Conservation (phyloP, 2,329 filamentous ascomycete genomes). For the Alternaria novae-zelandiae region DNA sequence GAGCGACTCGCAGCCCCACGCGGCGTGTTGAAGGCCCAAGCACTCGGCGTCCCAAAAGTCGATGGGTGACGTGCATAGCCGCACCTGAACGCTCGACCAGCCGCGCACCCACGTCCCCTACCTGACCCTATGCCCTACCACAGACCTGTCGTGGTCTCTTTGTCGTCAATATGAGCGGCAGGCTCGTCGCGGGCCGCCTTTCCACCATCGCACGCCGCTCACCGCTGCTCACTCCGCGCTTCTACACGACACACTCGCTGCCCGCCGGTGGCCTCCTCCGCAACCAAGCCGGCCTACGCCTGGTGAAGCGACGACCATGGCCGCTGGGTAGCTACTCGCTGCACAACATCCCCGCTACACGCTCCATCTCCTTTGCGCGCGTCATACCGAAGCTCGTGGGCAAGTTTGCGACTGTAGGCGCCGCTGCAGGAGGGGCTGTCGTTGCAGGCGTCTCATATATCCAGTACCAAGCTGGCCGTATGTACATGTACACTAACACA, state of each 20-base stretch:
- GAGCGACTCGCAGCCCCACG: constrained; percentile 9
- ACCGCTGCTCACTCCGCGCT: constrained; percentile 66
- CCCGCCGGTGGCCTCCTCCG: constrained; percentile 49
- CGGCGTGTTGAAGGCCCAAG: constrained; percentile 13
- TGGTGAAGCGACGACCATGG: constrained; percentile 67
- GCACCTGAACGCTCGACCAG: constrained; percentile 8
- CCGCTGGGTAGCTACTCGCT: constrained; percentile 79
- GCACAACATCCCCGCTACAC: constrained; percentile 75
- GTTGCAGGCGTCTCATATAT: constrained; percentile 89
- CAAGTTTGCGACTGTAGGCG: constrained; percentile 86
- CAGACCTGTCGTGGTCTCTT: constrained; percentile 11
- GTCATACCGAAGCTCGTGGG: constrained; percentile 84
- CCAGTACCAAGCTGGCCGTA: constrained; percentile 93
- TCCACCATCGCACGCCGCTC: constrained; percentile 70
- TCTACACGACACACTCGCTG: constrained; percentile 41
- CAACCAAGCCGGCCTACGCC: constrained; percentile 42
- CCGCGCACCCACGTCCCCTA: constrained; percentile 2
- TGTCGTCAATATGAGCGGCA: constrained; percentile 66
- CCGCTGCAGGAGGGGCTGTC: constrained; percentile 87
- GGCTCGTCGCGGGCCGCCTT: constrained; percentile 76
- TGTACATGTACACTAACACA: constrained; percentile 35
- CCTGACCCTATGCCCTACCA: constrained; percentile 24
- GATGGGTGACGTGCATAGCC: constrained; percentile 25
- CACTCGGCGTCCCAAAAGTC: constrained; percentile 12
- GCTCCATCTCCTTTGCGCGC: constrained; percentile 70